Conservation (phyloP, 1,284 basidiomycete species). For the Cutaneotrichosporon cavernicola region DNA sequence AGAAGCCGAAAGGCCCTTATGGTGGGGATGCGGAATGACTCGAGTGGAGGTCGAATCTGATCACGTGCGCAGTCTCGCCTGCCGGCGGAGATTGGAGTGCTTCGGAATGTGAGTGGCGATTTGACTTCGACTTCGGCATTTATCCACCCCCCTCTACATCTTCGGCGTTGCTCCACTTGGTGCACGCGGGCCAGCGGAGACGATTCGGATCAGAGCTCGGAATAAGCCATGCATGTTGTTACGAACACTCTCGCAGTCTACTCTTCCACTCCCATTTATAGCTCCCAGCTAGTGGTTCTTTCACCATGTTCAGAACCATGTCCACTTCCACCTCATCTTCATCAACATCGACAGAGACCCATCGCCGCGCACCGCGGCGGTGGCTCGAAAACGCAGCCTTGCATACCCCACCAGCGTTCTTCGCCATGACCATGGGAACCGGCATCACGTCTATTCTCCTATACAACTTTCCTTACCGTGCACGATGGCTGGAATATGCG, state of each 20-base stretch:
- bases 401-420: constrained; percentile 36
- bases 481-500: constrained; percentile 49
- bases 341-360: background rate
- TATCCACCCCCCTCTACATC: background rate
- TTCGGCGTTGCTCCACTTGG: no score
- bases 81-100: no score
- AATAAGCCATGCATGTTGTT: no score
- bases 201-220: background rate
- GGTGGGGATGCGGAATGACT: no score
- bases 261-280: no score
- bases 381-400: constrained; percentile 14
- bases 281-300: no score
- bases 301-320: background rate
- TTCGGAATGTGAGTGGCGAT: constrained; percentile 9
- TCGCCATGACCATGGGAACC: constrained; percentile 54
- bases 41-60: no score
- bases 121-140: background rate
- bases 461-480: constrained; percentile 55
- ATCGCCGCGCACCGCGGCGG: background rate
- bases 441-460: constrained; percentile 55
- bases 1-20: background rate
- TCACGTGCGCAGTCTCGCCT: no score
- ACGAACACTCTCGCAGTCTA: no score
- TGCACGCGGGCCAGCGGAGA: background rate
- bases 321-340: background rate